Evolutionary conservation across 306 rosid genomes (phyloP).

Genomic region (Dalbergia cochinchinensis): DNA sequence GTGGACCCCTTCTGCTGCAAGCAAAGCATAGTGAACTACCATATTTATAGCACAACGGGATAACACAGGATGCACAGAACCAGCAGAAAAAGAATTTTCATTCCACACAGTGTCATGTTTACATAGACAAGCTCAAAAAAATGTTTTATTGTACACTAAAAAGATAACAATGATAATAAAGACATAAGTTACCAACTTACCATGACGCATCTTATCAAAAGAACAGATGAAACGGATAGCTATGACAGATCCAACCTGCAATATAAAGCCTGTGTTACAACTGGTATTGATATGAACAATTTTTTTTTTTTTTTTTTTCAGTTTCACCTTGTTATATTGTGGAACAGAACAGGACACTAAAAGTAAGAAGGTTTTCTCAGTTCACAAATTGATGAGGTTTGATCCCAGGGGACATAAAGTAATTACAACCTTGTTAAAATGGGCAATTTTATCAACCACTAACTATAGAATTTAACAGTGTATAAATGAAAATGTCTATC

Average conservation of each 20-base stretch:
- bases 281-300: background rate
- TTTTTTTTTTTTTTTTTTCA: background rate
- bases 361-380: too few species aligned
- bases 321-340: conserved; percentile 17
- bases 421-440: too few species aligned
- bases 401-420: too few species aligned
- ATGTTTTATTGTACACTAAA: background rate
- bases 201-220: conserved; percentile 91
- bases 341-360: conserved; percentile 23
- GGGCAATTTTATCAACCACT: too few species aligned
- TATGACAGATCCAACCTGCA: conserved; percentile 97
- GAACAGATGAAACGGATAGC: conserved; percentile 95
- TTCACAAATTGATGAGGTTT: too few species aligned
- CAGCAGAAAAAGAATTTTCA: conserved; percentile 17
- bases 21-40: conserved; percentile 24
- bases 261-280: conserved; percentile 37
- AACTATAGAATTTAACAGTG: too few species aligned
- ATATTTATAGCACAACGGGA: background rate
- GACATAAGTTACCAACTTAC: conserved; percentile 53
- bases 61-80: background rate
- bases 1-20: conserved; percentile 30
- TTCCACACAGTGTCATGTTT: conserved; percentile 11
- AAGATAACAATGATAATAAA: conserved; percentile 30
- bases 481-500: too few species aligned
- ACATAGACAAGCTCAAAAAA: conserved; percentile 31